Evolutionary conservation across 352 stramenopile species (phyloP).

Genomic region (Phytophthora uliginosa): DNA sequence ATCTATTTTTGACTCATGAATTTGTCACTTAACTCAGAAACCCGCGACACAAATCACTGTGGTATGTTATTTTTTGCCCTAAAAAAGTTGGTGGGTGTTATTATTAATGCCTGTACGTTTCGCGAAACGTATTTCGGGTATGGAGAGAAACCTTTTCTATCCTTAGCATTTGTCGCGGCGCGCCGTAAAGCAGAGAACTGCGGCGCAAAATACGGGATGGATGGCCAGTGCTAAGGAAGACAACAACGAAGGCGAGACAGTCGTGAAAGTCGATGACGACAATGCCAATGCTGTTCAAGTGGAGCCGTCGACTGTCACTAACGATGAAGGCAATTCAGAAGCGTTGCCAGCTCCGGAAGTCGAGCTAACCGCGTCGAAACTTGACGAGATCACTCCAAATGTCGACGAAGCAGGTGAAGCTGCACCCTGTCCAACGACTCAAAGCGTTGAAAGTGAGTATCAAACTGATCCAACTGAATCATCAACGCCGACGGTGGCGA

Average conservation of each 20-base stretch:
- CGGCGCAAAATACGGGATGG: constrained; percentile 24
- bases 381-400: not conserved
- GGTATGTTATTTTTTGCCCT: too few species aligned
- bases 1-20: too few species aligned
- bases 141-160: constrained; percentile 5
- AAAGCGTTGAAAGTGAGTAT: not conserved
- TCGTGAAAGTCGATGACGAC: not conserved
- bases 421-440: not conserved
- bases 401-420: not conserved
- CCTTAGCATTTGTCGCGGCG: not conserved
- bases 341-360: not conserved
- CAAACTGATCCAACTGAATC: not conserved
- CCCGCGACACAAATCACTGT: too few species aligned
- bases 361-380: not conserved
- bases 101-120: not conserved
- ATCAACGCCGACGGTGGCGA: not conserved
- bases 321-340: not conserved
- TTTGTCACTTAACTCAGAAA: too few species aligned
- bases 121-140: constrained; percentile 32
- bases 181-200: constrained; percentile 1
- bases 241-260: constrained; percentile 15
- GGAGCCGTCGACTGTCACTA: not conserved
- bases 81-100: too few species aligned
- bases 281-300: constrained; percentile 3
- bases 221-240: constrained; percentile 28